Conservation (phyloP, 257 asterid species). For the Penstemon newberryi region DNA sequence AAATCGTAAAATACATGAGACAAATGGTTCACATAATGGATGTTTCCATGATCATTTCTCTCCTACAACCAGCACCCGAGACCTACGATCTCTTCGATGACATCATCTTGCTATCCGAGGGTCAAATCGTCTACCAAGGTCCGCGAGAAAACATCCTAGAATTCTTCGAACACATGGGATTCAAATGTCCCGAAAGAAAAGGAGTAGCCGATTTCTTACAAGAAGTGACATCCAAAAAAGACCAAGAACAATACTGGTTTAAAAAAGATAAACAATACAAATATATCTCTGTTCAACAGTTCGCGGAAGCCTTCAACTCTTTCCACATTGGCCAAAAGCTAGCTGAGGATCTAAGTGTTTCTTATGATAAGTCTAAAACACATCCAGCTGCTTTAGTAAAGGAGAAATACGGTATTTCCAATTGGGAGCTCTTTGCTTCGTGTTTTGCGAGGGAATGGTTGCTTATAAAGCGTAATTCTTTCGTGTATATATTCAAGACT, state of each 20-base stretch:
- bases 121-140: constrained; percentile 57
- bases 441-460: constrained; percentile 48
- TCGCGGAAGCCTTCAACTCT: constrained; percentile 36
- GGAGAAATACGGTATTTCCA: constrained; percentile 44
- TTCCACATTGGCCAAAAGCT: constrained; percentile 44
- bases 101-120: constrained; percentile 49
- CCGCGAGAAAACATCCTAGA: constrained; percentile 43
- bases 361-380: constrained; percentile 40
- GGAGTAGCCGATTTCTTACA: constrained; percentile 65
- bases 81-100: constrained; percentile 56
- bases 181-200: constrained; percentile 54
- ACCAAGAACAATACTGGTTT: constrained; percentile 54
- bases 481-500: constrained; percentile 45
- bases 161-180: constrained; percentile 47
- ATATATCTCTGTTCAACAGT: constrained; percentile 39
- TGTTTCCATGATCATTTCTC: constrained; percentile 48
- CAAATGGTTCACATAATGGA: constrained; percentile 44
- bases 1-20: constrained; percentile 44
- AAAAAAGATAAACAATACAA: constrained; percentile 33
- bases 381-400: constrained; percentile 43
- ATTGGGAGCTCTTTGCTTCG: constrained; percentile 38
- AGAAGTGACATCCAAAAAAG: constrained; percentile 57
- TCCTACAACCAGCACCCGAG: constrained; percentile 63
- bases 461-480: constrained; percentile 46
- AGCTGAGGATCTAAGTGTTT: constrained; percentile 32